Percentiles rank a stretch among this genome's conserved stretches.
Conservation (phyloP, 331 rosid genomes). For the Cydonia oblonga region DNA sequence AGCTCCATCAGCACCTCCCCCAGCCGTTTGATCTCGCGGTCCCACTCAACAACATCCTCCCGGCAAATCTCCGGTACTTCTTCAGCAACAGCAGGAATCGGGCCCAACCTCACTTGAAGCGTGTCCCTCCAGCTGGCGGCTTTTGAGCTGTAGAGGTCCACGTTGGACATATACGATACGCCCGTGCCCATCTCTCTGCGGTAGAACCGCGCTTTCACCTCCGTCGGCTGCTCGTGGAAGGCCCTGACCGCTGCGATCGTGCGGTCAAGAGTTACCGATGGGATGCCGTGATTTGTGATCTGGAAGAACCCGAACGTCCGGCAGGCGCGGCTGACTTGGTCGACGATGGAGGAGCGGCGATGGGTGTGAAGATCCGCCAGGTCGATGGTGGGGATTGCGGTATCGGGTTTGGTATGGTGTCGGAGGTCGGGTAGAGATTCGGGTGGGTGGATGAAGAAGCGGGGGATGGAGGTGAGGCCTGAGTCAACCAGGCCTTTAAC, state of each 20-base stretch:
- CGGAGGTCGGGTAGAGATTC: constrained; percentile 29
- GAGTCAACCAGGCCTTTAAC: constrained; percentile 64
- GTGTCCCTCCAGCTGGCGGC: constrained; percentile 90
- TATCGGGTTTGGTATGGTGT: background rate
- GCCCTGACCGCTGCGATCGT: constrained; percentile 31
- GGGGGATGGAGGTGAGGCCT: constrained; percentile 45
- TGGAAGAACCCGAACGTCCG: constrained; percentile 56
- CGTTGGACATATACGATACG: constrained; percentile 51
- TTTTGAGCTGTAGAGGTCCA: constrained; percentile 47
- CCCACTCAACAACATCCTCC: constrained; percentile 37
- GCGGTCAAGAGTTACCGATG: constrained; percentile 14
- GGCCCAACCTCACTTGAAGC: constrained; percentile 31
- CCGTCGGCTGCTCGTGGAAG: constrained; percentile 66
- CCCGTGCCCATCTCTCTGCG: constrained; percentile 26
- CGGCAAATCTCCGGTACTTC: constrained; percentile 46
- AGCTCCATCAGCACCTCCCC: constrained; percentile 32
- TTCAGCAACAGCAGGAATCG: constrained; percentile 3
- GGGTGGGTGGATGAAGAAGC: constrained; percentile 58
- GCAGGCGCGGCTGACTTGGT: constrained; percentile 35
- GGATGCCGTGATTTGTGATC: constrained; percentile 54
- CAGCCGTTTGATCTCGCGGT: constrained; percentile 34
- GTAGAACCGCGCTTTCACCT: constrained; percentile 27
- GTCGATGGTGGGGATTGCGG: constrained; percentile 39
- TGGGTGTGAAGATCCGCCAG: constrained; percentile 25
- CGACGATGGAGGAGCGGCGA: constrained; percentile 20